phyloP scores from a whole-genome alignment of 129 eudicot genomes.

The Heracleum sosnowskyi region DNA sequence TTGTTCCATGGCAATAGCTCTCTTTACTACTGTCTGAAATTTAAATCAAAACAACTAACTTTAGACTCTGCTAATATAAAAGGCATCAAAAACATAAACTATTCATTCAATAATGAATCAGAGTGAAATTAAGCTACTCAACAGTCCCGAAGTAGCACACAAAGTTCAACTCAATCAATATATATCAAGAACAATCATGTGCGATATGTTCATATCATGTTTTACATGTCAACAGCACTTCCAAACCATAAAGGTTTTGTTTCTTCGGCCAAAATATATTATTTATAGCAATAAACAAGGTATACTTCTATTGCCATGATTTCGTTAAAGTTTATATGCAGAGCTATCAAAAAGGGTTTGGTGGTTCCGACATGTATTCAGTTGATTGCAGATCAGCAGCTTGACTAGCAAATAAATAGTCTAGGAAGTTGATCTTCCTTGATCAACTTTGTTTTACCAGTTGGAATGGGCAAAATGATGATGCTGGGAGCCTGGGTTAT shows the following conservation, averaged over 20 bases:
- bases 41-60: neutral
- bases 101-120: neutral
- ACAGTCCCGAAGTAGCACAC: neutral
- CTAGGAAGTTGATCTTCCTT: neutral
- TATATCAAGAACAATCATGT: neutral
- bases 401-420: neutral
- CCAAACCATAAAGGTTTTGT: neutral
- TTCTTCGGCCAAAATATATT: neutral
- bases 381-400: neutral
- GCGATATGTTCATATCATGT: neutral
- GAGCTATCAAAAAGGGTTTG: neutral
- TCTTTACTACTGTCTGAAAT: constrained; percentile 74
- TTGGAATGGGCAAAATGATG: neutral
- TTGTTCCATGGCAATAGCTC: constrained; percentile 81
- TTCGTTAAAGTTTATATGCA: no score
- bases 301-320: neutral
- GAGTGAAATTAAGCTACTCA: neutral
- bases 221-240: neutral
- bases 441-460: neutral
- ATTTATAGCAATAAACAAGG: neutral
- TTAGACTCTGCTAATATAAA: neutral
- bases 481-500: neutral
- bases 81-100: neutral
- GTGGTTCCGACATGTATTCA: neutral
- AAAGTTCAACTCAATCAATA: neutral